Evolutionary conservation across 371 early-diverging fungal species (phyloP), one percentile per base, ranked within the genome.

Genomic region (Capniomyces stellatus): DNA sequence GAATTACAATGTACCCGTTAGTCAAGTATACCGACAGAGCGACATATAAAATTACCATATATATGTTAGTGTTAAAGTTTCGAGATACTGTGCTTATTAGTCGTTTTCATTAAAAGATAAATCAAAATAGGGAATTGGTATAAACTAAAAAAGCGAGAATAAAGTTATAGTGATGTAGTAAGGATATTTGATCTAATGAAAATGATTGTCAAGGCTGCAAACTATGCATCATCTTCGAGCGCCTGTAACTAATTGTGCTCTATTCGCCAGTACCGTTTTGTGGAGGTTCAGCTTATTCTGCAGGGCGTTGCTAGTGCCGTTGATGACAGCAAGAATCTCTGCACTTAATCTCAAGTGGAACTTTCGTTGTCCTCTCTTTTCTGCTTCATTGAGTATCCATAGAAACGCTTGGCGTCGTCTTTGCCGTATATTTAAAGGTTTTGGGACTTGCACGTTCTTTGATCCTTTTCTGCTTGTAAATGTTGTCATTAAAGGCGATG

Each of bases 361-460:
- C 39, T 67, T 56, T 57, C 73, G 75, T 56, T 78, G 81, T 15
- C 58, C 69, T 46, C 85, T 71, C 54, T 73, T 80, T 12, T 71
- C 64, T 0, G 85, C 78, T 18, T 87, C 83, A 27, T 88, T 83
- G 51, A 85, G 55, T 49, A 90, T 83, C 95, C 92, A 94, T 51
- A 83, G 71, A 52, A 92, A 86, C 19, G 82, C 95, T 35, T 75
- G 77, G 51, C 90, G 77, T 46, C 78, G 67, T 42, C 89, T 71
- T 67, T 89, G 87, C 30, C 89, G 71, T 66, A 82, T 77, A 60
- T 73, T 78, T 52, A 92, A 67, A 8, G 95, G 79, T 24, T 68
- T 69, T 21, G 95, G 95, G 0, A 86, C 77, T 57, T 77, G 80
- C 13, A 86, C 59, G 24, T 78, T 80, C 67, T 87, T 90, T 29